Evolutionary conservation across 2,329 filamentous ascomycete genomes (phyloP), one percentile per base, ranked within the genome.

Genomic region (Stemphylium lycopersici): DNA sequence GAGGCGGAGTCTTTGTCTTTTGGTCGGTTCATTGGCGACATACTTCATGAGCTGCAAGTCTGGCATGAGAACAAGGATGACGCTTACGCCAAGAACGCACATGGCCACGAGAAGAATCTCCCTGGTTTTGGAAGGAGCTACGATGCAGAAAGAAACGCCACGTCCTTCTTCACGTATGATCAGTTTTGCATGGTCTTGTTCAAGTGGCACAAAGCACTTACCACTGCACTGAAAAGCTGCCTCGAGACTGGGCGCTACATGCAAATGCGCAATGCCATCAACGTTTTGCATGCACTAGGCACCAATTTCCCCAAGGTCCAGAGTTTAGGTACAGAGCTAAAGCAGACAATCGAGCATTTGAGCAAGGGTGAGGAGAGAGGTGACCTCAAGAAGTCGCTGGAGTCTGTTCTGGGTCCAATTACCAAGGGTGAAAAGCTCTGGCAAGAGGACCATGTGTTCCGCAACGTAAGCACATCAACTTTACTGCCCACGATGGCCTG

Each of bases 191-290:
- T 90, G 63, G 79, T 96, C 47, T 81, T 97, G 29, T 95, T 90
- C 79, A 90, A 90, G 65, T 98, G 93, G 92, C 96, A 99, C 75
- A 87, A 89, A 66, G 87, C 90, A 59, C 79, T 99, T 38, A 90
- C 89, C 65, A 84, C 80, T 44, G 91, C 93, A 2, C 80, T 99
- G 49, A 93, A 92, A 71, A 84, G 84, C 33, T 97, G 93, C 71
- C 82, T 99, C 41, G 86, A 86, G 15, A 88, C 89, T 24, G 87
- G 85, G 29, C 93, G 98, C 76, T 99, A 95, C 84, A 97, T 97
- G 89, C 93, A 97, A 74, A 96, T 98, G 71, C 88, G 93, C 50
- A 99, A 99, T 72, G 91, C 92, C 39, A 96, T 98, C 63, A 95
- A 90, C 53, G 83, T 98, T 3, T 81, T 99, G 55, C 96, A 95